Evolutionary conservation across 306 rosid species (phyloP).

Genomic region (Castanopsis chinensis): DNA sequence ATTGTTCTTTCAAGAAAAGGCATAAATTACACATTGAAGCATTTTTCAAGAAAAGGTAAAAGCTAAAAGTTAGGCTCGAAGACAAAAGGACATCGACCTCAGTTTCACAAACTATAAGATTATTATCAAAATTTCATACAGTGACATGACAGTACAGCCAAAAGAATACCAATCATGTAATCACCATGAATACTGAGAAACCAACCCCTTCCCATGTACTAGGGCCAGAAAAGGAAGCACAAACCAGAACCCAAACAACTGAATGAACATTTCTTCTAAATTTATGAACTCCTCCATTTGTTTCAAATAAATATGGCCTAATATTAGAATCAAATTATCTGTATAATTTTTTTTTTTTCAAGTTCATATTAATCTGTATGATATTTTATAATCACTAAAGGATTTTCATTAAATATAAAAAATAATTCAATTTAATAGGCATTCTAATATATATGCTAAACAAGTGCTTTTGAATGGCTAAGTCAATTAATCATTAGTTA

Average conservation of each 20-base stretch:
- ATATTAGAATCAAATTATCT: no score
- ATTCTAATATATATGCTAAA: not conserved
- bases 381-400: not conserved
- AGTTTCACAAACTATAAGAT: not conserved
- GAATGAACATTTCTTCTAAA: not conserved
- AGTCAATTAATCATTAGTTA: not conserved
- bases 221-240: not conserved
- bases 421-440: not conserved
- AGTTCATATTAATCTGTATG: not conserved
- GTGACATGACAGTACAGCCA: not conserved
- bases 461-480: not conserved
- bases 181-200: not conserved
- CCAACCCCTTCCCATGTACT: not conserved
- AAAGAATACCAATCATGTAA: not conserved
- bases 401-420: not conserved
- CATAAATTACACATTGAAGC: not conserved
- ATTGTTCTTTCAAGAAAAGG: conserved; percentile 11
- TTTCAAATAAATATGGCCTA: not conserved
- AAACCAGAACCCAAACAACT: not conserved
- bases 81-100: not conserved
- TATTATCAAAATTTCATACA: not conserved
- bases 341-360: no score
- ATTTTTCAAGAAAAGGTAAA: not conserved
- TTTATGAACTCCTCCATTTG: not conserved
- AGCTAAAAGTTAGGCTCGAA: not conserved